Evolutionary conservation across 1,284 basidiomycete species (phyloP).

Genomic region (Cryptococcus amylolentus): DNA sequence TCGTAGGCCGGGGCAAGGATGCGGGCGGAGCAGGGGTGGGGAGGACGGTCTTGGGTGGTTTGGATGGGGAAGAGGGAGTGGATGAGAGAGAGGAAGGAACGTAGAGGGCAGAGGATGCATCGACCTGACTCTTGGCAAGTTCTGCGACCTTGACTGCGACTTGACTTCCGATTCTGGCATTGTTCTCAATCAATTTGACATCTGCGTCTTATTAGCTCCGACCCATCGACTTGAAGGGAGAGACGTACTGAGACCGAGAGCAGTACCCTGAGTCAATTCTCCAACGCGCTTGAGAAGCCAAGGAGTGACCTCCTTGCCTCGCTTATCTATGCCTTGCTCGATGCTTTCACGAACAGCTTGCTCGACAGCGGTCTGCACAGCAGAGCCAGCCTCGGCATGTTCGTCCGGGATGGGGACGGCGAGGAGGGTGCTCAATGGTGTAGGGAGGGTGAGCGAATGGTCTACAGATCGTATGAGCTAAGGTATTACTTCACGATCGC

Average conservation of each 20-base stretch:
- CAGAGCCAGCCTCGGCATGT: constrained; percentile 63
- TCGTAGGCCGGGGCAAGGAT: constrained; percentile 26
- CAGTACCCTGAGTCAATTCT: constrained; percentile 73
- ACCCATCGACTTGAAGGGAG: background rate
- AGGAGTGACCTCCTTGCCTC: constrained; percentile 90
- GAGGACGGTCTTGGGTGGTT: background rate
- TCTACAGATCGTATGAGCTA: constrained; percentile 22
- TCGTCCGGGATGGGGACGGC: constrained; percentile 85
- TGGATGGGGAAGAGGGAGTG: background rate
- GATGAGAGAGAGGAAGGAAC: background rate
- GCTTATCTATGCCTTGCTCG: constrained; percentile 70
- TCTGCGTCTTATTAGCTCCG: constrained; percentile 54
- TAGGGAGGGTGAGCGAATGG: constrained; percentile 41
- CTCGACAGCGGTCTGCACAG: constrained; percentile 77
- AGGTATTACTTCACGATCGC: no score
- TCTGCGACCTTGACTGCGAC: constrained; percentile 76
- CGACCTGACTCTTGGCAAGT: constrained; percentile 44
- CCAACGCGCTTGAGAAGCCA: constrained; percentile 85
- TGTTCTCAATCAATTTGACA: constrained; percentile 85
- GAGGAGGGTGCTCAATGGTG: constrained; percentile 59
- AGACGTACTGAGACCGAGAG: constrained; percentile 65
- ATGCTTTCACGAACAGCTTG: constrained; percentile 81
- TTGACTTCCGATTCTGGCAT: constrained; percentile 76
- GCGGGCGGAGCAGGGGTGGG: background rate
- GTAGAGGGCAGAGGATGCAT: constrained; percentile 31